Percentiles rank a stretch among this genome's conserved stretches.
These are phyloP conservation scores for Rubia tinctorum DNA, from an alignment of 305 asterid genomes.

Conservation along the genomic window DNA sequence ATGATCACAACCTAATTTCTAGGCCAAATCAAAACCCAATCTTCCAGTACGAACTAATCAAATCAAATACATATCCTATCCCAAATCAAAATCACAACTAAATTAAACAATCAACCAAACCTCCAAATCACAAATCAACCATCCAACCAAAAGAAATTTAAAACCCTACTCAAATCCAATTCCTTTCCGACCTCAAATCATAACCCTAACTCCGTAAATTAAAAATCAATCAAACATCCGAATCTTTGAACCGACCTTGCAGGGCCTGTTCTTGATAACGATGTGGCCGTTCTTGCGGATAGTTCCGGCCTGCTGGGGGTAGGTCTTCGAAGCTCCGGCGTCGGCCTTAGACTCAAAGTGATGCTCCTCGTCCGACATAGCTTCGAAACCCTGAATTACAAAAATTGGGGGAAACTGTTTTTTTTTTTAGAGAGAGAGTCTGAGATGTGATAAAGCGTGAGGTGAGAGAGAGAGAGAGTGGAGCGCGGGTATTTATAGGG, in stretches of 20 bases:
- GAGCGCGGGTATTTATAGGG: not conserved
- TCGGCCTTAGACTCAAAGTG: constrained; percentile 83
- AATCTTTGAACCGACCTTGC: constrained; percentile 47
- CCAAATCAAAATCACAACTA: not conserved
- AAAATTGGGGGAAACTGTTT: not conserved
- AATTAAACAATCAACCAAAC: not conserved
- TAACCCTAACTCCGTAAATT: too few relatives aligned
- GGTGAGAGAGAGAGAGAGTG: constrained; percentile 7
- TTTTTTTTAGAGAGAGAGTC: not conserved
- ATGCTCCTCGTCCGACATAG: constrained; percentile 90
- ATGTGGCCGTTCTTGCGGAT: constrained; percentile 75
- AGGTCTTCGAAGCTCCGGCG: constrained; percentile 87
- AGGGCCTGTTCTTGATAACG: constrained; percentile 64
- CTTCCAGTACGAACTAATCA: not conserved
- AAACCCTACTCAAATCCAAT: not conserved
- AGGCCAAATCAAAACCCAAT: not conserved
- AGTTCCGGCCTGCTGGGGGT: constrained; percentile 83
- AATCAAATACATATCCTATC: not conserved
- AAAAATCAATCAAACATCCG: too few relatives aligned
- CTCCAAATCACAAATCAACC: not conserved
- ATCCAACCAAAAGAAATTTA: not conserved
- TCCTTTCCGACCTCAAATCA: too few relatives aligned
- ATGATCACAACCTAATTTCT: not conserved
- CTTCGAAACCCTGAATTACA: not conserved
- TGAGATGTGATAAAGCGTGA: not conserved